Percentiles rank a stretch among this genome's conserved stretches.
Evolutionary conservation across 1,284 basidiomycete species (phyloP).

Genomic region (Chalciporus piperatoides): DNA sequence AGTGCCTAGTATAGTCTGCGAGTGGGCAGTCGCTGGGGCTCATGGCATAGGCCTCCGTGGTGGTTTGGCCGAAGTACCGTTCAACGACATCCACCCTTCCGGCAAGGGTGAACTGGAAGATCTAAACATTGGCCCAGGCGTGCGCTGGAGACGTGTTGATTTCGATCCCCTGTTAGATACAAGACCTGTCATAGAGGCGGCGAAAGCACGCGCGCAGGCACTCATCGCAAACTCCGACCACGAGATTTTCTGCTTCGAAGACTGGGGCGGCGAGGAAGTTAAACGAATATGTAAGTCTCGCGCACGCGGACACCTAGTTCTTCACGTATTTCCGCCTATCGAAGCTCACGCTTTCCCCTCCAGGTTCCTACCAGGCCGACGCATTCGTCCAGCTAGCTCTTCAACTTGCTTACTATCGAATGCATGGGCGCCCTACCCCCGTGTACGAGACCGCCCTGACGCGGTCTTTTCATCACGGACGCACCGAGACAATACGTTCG

Average conservation of each 20-base stretch:
- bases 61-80: slow-evolving; percentile 14
- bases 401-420: slow-evolving; percentile 89
- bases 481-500: slow-evolving; percentile 90
- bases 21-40: slow-evolving; percentile 60
- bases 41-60: slow-evolving; percentile 25
- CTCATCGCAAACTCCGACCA: slow-evolving; percentile 83
- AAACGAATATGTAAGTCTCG: slow-evolving; percentile 62
- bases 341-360: slow-evolving; percentile 1
- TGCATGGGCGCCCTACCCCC: slow-evolving; percentile 76
- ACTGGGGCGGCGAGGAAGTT: slow-evolving; percentile 91
- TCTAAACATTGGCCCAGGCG: slow-evolving; percentile 13
- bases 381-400: slow-evolving; percentile 92
- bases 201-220: slow-evolving; percentile 54
- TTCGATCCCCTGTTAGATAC: slow-evolving; percentile 74
- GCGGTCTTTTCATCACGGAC: slow-evolving; percentile 84
- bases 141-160: slow-evolving; percentile 63
- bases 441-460: slow-evolving; percentile 97
- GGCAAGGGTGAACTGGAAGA: slow-evolving; percentile 9
- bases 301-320: background rate
- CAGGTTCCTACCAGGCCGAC: slow-evolving; percentile 80
- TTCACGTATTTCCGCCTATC: background rate
- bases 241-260: slow-evolving; percentile 80
- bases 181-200: slow-evolving; percentile 54
- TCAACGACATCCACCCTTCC: slow-evolving; percentile 13
- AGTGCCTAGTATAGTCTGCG: slow-evolving; percentile 86